A percentile compares a stretch with the other conserved stretches of the same genome.
These are phyloP conservation scores for Casaregolazyma suthepensis DNA, from an alignment of 1,139 yeast species.

Conservation along the genomic window DNA sequence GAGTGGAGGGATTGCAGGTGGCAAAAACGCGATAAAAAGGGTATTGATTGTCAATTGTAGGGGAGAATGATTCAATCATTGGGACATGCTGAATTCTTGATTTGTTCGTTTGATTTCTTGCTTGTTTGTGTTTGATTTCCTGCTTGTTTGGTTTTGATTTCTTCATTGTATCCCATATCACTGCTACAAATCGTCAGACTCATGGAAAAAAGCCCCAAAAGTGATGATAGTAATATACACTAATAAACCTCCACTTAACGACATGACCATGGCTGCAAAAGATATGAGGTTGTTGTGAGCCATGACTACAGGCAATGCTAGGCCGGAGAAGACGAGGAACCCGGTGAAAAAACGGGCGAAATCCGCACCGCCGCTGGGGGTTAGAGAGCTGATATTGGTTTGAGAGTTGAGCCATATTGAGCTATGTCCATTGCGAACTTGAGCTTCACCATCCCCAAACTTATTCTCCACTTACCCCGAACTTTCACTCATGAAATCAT, in stretches of 20 bases:
- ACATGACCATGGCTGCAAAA: constrained; percentile 52
- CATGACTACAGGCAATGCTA: constrained; percentile 60
- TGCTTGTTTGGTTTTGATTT: no score
- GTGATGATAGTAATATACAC: constrained; percentile 70
- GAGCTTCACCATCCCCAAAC: no score
- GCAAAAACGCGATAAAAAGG: no score
- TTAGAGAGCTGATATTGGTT: constrained; percentile 1
- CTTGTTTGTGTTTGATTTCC: not conserved
- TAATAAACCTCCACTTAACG: constrained; percentile 62
- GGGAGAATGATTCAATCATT: no score
- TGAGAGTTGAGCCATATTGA: not conserved
- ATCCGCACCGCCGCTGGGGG: constrained; percentile 45
- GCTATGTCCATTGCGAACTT: no score
- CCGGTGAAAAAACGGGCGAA: constrained; percentile 66
- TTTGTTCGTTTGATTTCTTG: no score
- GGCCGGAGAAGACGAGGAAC: constrained; percentile 57
- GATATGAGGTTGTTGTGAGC: constrained; percentile 60
- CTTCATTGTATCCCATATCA: not conserved
- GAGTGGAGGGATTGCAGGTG: no score
- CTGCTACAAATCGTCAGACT: constrained; percentile 40
- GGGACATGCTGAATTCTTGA: not conserved
- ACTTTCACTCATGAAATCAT: constrained; percentile 45
- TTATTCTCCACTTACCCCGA: constrained; percentile 35
- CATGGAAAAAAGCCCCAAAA: constrained; percentile 67
- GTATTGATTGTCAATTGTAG: no score